These are phyloP conservation scores for Heterococcus sp. DNA, from an alignment of 108 stramenopile genomes.

Conservation along the genomic window DNA sequence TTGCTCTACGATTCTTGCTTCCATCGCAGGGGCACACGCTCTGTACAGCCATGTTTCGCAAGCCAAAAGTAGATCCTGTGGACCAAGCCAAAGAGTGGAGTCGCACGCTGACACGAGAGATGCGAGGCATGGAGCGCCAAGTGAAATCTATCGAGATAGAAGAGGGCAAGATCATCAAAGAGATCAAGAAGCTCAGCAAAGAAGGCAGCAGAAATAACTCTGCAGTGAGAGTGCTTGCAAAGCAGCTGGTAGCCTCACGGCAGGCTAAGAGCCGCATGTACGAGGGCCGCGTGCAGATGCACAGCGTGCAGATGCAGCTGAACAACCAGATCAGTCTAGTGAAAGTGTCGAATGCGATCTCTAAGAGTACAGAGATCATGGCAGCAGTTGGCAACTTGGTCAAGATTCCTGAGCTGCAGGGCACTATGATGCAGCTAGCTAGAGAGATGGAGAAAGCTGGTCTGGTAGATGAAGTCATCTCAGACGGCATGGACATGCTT, in stretches of 20 bases:
- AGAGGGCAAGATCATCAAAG: conserved; percentile 48
- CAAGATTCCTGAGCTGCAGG: conserved; percentile 54
- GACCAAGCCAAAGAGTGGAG: no score
- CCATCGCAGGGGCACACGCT: no score
- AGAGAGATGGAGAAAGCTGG: conserved; percentile 59
- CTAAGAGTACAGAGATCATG: conserved; percentile 59
- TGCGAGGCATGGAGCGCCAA: conserved; percentile 49
- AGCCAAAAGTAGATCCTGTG: no score
- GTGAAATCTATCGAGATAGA: conserved; percentile 40
- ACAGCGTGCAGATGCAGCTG: conserved; percentile 52
- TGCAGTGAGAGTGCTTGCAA: conserved; percentile 32
- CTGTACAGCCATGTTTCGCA: no score
- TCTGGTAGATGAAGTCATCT: conserved; percentile 51
- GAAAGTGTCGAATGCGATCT: conserved; percentile 48
- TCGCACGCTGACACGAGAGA: no score
- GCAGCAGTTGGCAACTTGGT: conserved; percentile 49
- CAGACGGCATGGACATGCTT: conserved; percentile 19
- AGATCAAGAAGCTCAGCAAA: conserved; percentile 48
- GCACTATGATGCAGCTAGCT: conserved; percentile 54
- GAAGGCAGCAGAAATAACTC: conserved; percentile 29
- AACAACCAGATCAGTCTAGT: conserved; percentile 49
- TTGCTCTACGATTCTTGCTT: no score
- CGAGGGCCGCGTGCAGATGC: conserved; percentile 53
- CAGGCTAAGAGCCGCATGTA: conserved; percentile 54
- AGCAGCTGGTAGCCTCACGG: conserved; percentile 30